phyloP scores from a whole-genome alignment of 306 rosid species.

The Hippophae rhamnoides region DNA sequence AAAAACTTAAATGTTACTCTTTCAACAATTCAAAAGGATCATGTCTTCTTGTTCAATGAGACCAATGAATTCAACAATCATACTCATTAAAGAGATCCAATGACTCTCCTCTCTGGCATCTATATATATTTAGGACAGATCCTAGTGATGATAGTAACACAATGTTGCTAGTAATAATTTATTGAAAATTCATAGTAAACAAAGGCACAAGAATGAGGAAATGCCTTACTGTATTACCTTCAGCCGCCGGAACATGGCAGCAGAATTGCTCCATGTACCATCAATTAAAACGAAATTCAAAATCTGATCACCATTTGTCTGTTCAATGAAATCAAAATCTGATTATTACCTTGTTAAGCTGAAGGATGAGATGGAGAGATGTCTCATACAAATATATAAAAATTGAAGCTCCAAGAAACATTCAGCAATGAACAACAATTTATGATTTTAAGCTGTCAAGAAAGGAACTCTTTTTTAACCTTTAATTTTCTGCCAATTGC shows the following conservation, averaged over 20 bases:
- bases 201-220: slow-evolving; percentile 15
- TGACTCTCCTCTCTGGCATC: too few relatives aligned
- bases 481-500: too few relatives aligned
- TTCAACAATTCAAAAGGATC: too few relatives aligned
- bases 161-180: too few relatives aligned
- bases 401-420: slow-evolving; percentile 3
- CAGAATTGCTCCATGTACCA: slow-evolving; percentile 99
- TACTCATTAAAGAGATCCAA: too few relatives aligned
- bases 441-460: background rate
- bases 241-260: slow-evolving; percentile 85
- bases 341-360: slow-evolving; percentile 23
- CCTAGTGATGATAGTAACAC: too few relatives aligned
- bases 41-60: too few relatives aligned
- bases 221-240: slow-evolving; percentile 41
- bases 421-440: slow-evolving; percentile 3
- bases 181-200: background rate
- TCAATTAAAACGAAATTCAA: slow-evolving; percentile 84
- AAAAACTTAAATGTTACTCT: background rate
- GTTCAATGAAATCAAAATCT: slow-evolving; percentile 32
- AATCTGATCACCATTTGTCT: slow-evolving; percentile 43
- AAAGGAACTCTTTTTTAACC: too few relatives aligned
- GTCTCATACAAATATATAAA: slow-evolving; percentile 9
- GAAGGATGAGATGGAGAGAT: slow-evolving; percentile 19
- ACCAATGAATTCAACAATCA: too few relatives aligned
- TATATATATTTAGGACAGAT: too few relatives aligned